Conservation (phyloP, 306 rosid species). For the Cicer pinnatifidum region DNA sequence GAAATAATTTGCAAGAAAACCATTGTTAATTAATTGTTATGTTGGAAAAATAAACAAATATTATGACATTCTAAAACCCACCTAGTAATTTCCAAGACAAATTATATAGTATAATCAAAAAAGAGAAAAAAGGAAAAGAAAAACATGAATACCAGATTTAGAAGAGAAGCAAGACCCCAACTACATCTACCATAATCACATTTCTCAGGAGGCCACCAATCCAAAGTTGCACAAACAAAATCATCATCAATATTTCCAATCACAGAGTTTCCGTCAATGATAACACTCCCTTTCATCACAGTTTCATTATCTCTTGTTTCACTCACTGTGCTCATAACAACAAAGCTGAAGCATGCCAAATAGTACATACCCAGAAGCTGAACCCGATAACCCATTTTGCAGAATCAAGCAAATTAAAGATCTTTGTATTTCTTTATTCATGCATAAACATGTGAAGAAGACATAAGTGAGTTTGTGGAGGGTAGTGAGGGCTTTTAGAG, state of each 20-base stretch:
- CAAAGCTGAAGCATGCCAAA: slow-evolving; percentile 48
- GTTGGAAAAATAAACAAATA: not conserved
- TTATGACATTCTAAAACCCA: slow-evolving; percentile 3
- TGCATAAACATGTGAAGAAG: not conserved
- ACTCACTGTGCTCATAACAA: slow-evolving; percentile 34
- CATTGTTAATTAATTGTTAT: not conserved
- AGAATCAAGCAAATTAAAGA: slow-evolving; percentile 45
- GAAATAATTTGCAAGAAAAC: not conserved
- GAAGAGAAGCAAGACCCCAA: slow-evolving; percentile 90
- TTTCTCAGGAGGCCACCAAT: slow-evolving; percentile 99
- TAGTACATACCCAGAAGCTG: slow-evolving; percentile 56
- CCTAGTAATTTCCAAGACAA: not conserved
- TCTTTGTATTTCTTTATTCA: slow-evolving; percentile 38
- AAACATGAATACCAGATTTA: slow-evolving; percentile 70
- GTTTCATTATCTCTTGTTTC: slow-evolving; percentile 36
- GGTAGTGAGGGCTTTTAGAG: slow-evolving; percentile 7
- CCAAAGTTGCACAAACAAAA: slow-evolving; percentile 90
- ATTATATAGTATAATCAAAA: not conserved
- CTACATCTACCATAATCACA: slow-evolving; percentile 94
- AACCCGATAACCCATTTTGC: slow-evolving; percentile 60
- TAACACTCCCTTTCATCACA: slow-evolving; percentile 56
- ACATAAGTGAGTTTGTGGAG: not conserved
- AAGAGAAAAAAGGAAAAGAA: not conserved
- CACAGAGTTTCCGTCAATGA: slow-evolving; percentile 57
- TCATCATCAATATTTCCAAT: slow-evolving; percentile 81